Conservation (phyloP, 805 yeast genomes). For the Suhomyces sp. region DNA sequence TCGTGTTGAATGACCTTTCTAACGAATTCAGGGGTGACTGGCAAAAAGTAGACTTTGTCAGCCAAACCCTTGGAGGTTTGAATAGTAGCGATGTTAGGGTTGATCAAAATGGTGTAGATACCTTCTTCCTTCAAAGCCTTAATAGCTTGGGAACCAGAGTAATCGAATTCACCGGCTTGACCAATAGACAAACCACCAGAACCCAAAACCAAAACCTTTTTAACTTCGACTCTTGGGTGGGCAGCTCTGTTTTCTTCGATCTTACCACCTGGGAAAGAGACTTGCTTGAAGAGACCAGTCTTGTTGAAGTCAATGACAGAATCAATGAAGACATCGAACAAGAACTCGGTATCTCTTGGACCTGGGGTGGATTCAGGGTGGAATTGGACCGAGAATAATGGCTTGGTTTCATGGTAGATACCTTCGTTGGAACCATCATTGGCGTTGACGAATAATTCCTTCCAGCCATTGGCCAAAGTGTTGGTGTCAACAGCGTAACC, state of each 20-base stretch:
- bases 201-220: slow-evolving; percentile 91
- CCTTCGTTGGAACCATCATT: slow-evolving; percentile 99
- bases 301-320: slow-evolving; percentile 67
- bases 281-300: slow-evolving; percentile 62
- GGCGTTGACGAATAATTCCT: slow-evolving; percentile 90
- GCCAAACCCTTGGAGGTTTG: slow-evolving; percentile 98
- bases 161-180: slow-evolving; percentile 99
- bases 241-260: slow-evolving; percentile 69
- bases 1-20: slow-evolving; percentile 93
- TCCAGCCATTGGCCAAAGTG: slow-evolving; percentile 79
- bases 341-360: slow-evolving; percentile 97
- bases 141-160: slow-evolving; percentile 98
- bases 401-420: slow-evolving; percentile 83
- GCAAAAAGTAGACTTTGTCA: slow-evolving; percentile 95
- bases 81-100: slow-evolving; percentile 97
- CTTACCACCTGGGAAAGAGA: slow-evolving; percentile 88
- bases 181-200: slow-evolving; percentile 98
- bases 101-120: slow-evolving; percentile 90
- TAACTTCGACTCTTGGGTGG: slow-evolving; percentile 77
- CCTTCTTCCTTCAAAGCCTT: slow-evolving; percentile 98
- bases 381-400: slow-evolving; percentile 96
- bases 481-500: slow-evolving; percentile 93
- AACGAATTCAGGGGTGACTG: slow-evolving; percentile 96
- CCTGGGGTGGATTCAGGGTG: slow-evolving; percentile 99
- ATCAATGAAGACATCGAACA: slow-evolving; percentile 89